These are phyloP conservation scores for Cokeromyces recurvatus DNA, from an alignment of 371 early-diverging fungal genomes.

Conservation along the genomic window DNA sequence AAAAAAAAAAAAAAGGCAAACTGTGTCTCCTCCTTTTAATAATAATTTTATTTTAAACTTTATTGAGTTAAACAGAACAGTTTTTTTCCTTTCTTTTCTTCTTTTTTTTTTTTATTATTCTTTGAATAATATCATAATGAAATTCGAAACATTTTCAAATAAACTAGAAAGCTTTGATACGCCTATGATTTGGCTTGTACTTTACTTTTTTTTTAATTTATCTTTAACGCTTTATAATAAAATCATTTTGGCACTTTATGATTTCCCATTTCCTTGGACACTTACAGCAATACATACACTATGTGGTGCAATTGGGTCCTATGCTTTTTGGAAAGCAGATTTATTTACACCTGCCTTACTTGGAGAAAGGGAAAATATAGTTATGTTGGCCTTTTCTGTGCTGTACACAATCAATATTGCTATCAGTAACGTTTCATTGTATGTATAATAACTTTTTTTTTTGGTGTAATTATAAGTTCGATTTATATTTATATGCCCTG, in stretches of 20 bases:
- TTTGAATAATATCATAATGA: no score
- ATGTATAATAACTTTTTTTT: slow-evolving; percentile 29
- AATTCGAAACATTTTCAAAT: no score
- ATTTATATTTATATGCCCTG: no score
- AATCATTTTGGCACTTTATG: slow-evolving; percentile 65
- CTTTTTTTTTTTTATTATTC: no score
- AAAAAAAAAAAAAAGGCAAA: no score
- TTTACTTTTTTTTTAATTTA: slow-evolving; percentile 79
- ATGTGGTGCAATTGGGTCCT: slow-evolving; percentile 66
- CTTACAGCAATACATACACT: slow-evolving; percentile 82
- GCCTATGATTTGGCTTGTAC: slow-evolving; percentile 16
- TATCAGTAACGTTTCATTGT: slow-evolving; percentile 79
- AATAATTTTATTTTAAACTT: no score
- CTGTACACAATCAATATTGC: slow-evolving; percentile 90
- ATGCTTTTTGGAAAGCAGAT: slow-evolving; percentile 45
- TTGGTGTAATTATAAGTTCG: background rate
- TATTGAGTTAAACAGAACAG: no score
- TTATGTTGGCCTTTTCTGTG: slow-evolving; percentile 75
- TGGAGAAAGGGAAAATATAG: slow-evolving; percentile 55
- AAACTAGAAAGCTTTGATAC: slow-evolving; percentile 4
- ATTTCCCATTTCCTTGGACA: slow-evolving; percentile 86
- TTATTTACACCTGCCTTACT: slow-evolving; percentile 56
- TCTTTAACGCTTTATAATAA: slow-evolving; percentile 84
- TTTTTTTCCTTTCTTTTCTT: slow-evolving; percentile 1
- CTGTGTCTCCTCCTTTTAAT: no score